Evolutionary conservation across 768 basidiomycete genomes (phyloP).

Genomic region (Suillus placidus): DNA sequence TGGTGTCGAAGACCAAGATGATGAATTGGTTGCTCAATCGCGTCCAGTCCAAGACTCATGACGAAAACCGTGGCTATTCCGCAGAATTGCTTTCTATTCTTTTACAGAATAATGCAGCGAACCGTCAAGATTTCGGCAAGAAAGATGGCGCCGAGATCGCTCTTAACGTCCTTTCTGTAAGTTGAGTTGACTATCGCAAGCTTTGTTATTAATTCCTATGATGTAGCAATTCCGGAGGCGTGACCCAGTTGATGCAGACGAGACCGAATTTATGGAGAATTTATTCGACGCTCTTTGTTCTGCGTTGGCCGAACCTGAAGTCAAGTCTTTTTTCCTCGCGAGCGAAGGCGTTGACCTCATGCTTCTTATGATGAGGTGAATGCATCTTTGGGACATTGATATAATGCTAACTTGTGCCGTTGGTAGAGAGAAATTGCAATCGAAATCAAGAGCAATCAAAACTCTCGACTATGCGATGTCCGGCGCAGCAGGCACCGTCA

Average conservation of each 20-base stretch:
- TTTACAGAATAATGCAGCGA: constrained; percentile 71
- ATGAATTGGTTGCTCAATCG: constrained; percentile 80
- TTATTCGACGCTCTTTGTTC: constrained; percentile 91
- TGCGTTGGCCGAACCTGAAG: constrained; percentile 71
- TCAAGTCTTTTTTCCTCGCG: constrained; percentile 82
- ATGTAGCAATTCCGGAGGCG: constrained; percentile 81
- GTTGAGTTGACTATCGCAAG: constrained; percentile 31
- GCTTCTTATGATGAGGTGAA: constrained; percentile 97
- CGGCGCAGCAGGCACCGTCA: constrained; percentile 62
- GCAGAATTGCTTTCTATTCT: constrained; percentile 93
- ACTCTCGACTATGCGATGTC: constrained; percentile 90
- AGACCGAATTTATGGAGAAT: constrained; percentile 98
- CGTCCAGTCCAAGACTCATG: constrained; percentile 69
- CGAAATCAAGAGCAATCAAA: constrained; percentile 86
- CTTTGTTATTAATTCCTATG: constrained; percentile 18
- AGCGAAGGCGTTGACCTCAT: constrained; percentile 96
- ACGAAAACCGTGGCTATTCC: constrained; percentile 92
- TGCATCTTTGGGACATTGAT: constrained; percentile 13
- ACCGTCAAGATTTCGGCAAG: constrained; percentile 69
- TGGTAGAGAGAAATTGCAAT: constrained; percentile 77
- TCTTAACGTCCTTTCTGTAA: constrained; percentile 79
- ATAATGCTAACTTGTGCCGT: constrained; percentile 8
- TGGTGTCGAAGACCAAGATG: constrained; percentile 76
- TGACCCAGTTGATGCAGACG: constrained; percentile 86
- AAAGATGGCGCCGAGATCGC: constrained; percentile 77